A percentile compares a stretch with the other conserved stretches of the same genome.
Conservation (phyloP, 805 yeast species). For the Ogataea nakhonphanomensis region DNA sequence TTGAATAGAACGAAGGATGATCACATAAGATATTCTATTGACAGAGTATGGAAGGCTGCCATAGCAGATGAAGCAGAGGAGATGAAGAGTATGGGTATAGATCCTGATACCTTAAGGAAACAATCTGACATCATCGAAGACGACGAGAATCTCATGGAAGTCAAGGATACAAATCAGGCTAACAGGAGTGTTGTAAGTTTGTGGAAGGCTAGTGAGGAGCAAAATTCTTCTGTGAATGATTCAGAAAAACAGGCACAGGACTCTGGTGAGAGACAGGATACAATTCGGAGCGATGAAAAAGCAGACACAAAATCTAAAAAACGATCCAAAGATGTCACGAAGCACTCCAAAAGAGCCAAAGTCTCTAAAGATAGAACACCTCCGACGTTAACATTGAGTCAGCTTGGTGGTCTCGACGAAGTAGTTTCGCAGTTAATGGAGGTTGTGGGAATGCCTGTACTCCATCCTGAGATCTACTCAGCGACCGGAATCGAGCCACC, state of each 20-base stretch:
- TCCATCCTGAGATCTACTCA: slow-evolving; percentile 87
- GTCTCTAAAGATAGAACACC: slow-evolving; percentile 59
- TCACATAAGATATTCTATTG: slow-evolving; percentile 60
- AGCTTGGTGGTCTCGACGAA: slow-evolving; percentile 86
- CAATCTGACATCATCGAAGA: slow-evolving; percentile 18
- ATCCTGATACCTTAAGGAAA: slow-evolving; percentile 15
- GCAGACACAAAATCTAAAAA: slow-evolving; percentile 39
- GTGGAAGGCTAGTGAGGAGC: slow-evolving; percentile 49
- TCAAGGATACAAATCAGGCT: slow-evolving; percentile 59
- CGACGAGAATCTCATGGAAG: slow-evolving; percentile 56
- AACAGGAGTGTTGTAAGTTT: slow-evolving; percentile 72
- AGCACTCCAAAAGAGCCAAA: slow-evolving; percentile 28
- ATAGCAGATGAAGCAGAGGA: slow-evolving; percentile 62
- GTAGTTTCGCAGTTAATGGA: slow-evolving; percentile 87
- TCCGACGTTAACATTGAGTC: slow-evolving; percentile 62
- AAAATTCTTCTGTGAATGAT: too few species aligned
- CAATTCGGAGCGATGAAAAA: slow-evolving; percentile 1
- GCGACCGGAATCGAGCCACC: slow-evolving; percentile 95
- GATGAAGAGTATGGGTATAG: slow-evolving; percentile 35
- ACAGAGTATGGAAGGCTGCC: slow-evolving; percentile 51
- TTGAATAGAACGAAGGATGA: slow-evolving; percentile 67
- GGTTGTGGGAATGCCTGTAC: slow-evolving; percentile 83
- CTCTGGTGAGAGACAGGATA: too few species aligned
- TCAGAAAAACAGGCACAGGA: too few species aligned
- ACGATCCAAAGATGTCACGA: slow-evolving; percentile 39